Base-by-base conservation (phyloP, 2,329 filamentous ascomycete species). In the Alternaria gansuensis region DNA sequence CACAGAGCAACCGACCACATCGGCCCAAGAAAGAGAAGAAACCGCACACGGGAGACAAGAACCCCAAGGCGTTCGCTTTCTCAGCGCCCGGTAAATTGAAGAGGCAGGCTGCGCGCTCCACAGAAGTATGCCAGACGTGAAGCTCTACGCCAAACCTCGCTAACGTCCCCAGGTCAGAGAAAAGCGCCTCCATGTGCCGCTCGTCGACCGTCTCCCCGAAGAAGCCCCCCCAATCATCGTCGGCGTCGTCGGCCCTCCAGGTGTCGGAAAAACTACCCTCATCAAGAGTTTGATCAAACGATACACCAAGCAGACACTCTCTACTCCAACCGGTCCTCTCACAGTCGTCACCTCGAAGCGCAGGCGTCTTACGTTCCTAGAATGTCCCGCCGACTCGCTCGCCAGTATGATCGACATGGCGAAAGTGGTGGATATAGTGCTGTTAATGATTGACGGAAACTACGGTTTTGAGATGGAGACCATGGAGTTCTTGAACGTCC, bases 401-500 rank as follows among this genome's bases (percentile, higher is more conserved):
- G 93, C 96, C 63, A 90, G 91, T 66, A 97, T 98, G 92, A 93
- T 99, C 65, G 95, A 99, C 78, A 86, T 97, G 56, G 92, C 95
- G 59, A 99, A 99, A 80, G 91, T 99, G 41, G 95, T 96, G 17
- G 95, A 99, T 77, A 97, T 99, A 71, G 92, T 98, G 5, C 84
- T 99, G 49, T 85, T 99, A 56, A 95, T 99, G 91, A 99, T 99
- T 69, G 95, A 99, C 75, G 96, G 95, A 55, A 98, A 98, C 80
- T 99, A 91, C 73, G 96, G 95, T 13, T 99, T 99, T 75, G 95
- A 99, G 80, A 99, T 99, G 95, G 95, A 99, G 84, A 99, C 95
- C 0, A 99, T 99, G 95, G 95, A 99, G 79, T 99, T 99, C 62
- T 82, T 99, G 73, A 98, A 97, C 70, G 89, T 97, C 17, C 83